Evolutionary conservation across 176 grass and related monocot genomes (phyloP).

Genomic region (Elaeis guineensis): DNA sequence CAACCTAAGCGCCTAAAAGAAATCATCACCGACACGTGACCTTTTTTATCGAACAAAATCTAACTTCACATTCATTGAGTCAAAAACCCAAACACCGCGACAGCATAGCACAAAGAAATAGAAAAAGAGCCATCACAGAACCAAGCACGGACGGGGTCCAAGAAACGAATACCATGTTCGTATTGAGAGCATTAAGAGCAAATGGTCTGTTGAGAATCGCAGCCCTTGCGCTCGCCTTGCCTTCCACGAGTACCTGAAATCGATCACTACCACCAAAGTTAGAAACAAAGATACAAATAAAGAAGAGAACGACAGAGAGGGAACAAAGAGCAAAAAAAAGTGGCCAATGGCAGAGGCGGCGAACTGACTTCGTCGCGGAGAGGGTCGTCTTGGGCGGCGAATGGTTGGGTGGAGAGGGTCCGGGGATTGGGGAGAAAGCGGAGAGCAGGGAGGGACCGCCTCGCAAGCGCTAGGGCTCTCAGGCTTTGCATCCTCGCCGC

Average conservation of each 20-base stretch:
- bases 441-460: slow-evolving; percentile 13
- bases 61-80: slow-evolving; percentile 8
- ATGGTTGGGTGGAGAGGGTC: slow-evolving; percentile 9
- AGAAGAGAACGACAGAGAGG: neutral
- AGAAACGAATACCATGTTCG: slow-evolving; percentile 44
- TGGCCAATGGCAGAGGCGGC: too few relatives aligned
- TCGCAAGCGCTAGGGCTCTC: too few relatives aligned
- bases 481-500: too few relatives aligned
- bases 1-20: slow-evolving; percentile 48
- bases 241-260: slow-evolving; percentile 70
- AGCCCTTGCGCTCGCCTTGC: slow-evolving; percentile 57
- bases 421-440: slow-evolving; percentile 12
- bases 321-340: neutral
- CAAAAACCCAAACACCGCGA: neutral
- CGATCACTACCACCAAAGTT: neutral
- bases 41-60: neutral
- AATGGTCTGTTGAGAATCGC: slow-evolving; percentile 71
- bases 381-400: slow-evolving; percentile 26
- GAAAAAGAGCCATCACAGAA: neutral
- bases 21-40: slow-evolving; percentile 1
- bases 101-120: neutral
- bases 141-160: neutral
- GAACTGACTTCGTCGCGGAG: slow-evolving; percentile 40
- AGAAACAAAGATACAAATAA: neutral
- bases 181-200: slow-evolving; percentile 62